phyloP scores from a whole-genome alignment of 2,329 filamentous ascomycete species.

The Periconia sp. region DNA sequence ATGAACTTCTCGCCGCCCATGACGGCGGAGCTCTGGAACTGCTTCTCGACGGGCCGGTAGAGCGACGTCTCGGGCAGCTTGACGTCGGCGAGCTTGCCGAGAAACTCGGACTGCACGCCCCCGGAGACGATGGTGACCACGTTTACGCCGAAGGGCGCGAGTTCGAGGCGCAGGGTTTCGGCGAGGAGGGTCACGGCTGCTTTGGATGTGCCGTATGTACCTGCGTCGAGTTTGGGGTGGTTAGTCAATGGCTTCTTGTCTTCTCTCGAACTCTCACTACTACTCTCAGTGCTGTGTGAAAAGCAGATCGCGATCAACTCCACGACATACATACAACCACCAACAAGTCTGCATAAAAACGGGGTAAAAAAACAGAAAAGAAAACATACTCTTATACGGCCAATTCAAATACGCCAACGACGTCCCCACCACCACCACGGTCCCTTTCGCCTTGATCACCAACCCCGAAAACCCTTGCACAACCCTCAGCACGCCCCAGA shows the following conservation, averaged over 20 bases:
- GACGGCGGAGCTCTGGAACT: background rate
- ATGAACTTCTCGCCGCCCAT: background rate
- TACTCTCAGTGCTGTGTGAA: background rate
- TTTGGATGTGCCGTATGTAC: conserved; percentile 37
- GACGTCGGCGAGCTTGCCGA: conserved; percentile 6
- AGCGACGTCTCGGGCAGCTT: conserved; percentile 6
- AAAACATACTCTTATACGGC: conserved; percentile 1
- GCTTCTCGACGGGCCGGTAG: conserved; percentile 8
- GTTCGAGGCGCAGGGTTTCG: conserved; percentile 17
- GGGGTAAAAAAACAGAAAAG: background rate
- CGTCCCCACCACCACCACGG: conserved; percentile 11
- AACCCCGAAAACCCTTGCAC: conserved; percentile 41
- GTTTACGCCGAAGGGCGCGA: conserved; percentile 16
- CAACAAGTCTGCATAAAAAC: background rate
- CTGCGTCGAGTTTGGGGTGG: background rate
- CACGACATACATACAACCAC: too few relatives aligned
- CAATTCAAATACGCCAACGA: background rate
- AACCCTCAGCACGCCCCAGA: conserved; percentile 42
- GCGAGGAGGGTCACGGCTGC: conserved; percentile 32
- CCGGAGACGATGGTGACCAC: conserved; percentile 16
- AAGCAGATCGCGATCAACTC: background rate
- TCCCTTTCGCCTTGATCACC: conserved; percentile 10
- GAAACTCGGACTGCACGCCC: conserved; percentile 2
- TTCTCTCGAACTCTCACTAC: background rate
- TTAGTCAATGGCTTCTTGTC: background rate